Conservation (phyloP, 1,284 basidiomycete genomes). For the Leucoagaricus sp. region DNA sequence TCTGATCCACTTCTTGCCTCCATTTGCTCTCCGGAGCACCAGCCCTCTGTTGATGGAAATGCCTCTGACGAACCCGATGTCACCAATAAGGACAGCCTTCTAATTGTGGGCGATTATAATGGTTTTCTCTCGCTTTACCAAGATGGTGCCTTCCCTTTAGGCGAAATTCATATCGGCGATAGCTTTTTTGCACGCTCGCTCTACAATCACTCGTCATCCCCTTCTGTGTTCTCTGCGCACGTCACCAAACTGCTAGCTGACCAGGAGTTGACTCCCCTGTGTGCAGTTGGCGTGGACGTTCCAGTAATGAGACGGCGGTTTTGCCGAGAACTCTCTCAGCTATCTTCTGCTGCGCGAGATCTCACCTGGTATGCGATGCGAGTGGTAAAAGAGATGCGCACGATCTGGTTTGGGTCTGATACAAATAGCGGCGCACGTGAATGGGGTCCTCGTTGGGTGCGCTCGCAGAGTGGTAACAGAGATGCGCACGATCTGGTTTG, state of each 20-base stretch:
- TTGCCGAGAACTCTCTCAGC: constrained; percentile 65
- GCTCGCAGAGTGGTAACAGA: too few relatives aligned
- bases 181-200: constrained; percentile 2
- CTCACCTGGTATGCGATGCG: constrained; percentile 70
- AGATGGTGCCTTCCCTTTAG: constrained; percentile 82
- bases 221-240: constrained; percentile 3
- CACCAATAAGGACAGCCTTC: constrained; percentile 60
- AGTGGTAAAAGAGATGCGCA: constrained; percentile 69
- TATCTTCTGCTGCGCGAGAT: constrained; percentile 71
- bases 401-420: constrained; percentile 71
- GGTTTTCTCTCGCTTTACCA: constrained; percentile 67
- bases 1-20: constrained; percentile 58
- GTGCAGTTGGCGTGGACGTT: constrained; percentile 32
- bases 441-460: constrained; percentile 73
- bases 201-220: neutral
- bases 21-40: constrained; percentile 44
- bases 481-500: constrained; percentile 72
- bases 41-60: constrained; percentile 39
- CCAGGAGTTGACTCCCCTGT: constrained; percentile 1
- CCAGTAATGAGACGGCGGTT: constrained; percentile 57
- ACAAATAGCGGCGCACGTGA: constrained; percentile 64
- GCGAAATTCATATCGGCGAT: constrained; percentile 40
- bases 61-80: constrained; percentile 50
- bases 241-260: neutral
- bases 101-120: constrained; percentile 56